A percentile compares a stretch with the other conserved stretches of the same genome.
These are phyloP conservation scores for Hypoxylon sp. DNA, from an alignment of 2,329 filamentous ascomycete species.

Conservation along the genomic window DNA sequence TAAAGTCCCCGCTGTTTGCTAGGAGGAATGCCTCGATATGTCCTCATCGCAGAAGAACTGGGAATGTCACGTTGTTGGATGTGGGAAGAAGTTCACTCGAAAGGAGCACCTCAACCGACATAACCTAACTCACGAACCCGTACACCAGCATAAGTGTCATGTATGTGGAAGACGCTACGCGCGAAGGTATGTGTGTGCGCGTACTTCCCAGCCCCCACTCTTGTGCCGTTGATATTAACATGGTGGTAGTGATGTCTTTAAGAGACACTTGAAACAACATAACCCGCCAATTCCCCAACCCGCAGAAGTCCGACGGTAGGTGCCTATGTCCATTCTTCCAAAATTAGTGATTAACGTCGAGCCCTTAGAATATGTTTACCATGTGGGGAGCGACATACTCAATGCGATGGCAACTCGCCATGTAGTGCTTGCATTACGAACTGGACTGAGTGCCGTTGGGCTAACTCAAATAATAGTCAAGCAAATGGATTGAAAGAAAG, in stretches of 20 bases:
- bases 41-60: slow-evolving; percentile 36
- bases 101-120: slow-evolving; percentile 48
- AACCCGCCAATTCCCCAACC: slow-evolving; percentile 31
- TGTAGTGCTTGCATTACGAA: slow-evolving; percentile 39
- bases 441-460: slow-evolving; percentile 38
- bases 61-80: slow-evolving; percentile 40
- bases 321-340: neutral
- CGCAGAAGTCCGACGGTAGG: slow-evolving; percentile 7
- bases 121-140: slow-evolving; percentile 42
- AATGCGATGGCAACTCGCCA: slow-evolving; percentile 41
- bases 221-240: neutral
- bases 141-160: slow-evolving; percentile 44
- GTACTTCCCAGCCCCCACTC: too few species aligned
- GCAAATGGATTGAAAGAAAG: neutral
- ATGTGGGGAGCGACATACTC: slow-evolving; percentile 41
- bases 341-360: neutral
- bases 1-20: slow-evolving; percentile 2
- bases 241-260: slow-evolving; percentile 43
- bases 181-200: slow-evolving; percentile 36
- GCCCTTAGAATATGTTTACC: slow-evolving; percentile 35
- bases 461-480: slow-evolving; percentile 4
- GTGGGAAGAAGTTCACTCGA: slow-evolving; percentile 43
- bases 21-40: slow-evolving; percentile 23
- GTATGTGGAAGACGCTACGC: slow-evolving; percentile 45
- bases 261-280: slow-evolving; percentile 44